Evolutionary conservation across 768 basidiomycete genomes (phyloP), one percentile per base, ranked within the genome.

Genomic region (Podaxis pistillaris): DNA sequence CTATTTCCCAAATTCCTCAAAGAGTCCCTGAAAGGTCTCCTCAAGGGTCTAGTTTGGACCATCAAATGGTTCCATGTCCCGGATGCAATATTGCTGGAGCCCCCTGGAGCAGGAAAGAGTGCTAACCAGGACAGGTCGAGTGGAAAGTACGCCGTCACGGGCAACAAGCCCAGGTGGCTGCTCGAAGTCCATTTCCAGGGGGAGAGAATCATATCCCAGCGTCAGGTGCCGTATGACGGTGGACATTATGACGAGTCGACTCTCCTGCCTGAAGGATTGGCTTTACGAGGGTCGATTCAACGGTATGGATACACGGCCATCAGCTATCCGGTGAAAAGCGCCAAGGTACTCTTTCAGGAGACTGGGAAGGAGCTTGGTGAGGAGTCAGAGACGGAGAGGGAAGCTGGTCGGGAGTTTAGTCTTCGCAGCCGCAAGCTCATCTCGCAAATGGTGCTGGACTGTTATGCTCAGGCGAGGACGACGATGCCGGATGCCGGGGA

Each of bases 301-400:
- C 24, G 6, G 17, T 37, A 1, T 13, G 52, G 53, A 2, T 62
- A 62, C 30, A 56, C 54, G 5, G 61, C 61, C n/a, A 62, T 62
- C 33, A 62, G 61, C 36, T 62, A 62, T n/a, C n/a, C 54, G 33
- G 50, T 62, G 54, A 22, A 50, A 9, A 62, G 61, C 24, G 61
- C 61, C 1, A 37, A 50, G 24, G 46, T 17, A n/a, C 22, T 62
- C 13, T 62, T 62, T 17, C 7, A 19, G 7, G 24, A 37, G 30
- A 12, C 46, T 3, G 24, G 22, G 9, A 11, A 28, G 5, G 1
- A 36, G 15, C 61, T 50, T 30, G 54, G 50, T 11, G n/a, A 53
- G 4, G 54, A 62, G 24, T 47, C 46, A 17, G 54, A 56, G 8
- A 56, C 26, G 22, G 17, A n/a, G 3, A 30, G 19, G 6, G 53